phyloP scores from a whole-genome alignment of 805 yeast species.

The Alloascoidea africana region DNA sequence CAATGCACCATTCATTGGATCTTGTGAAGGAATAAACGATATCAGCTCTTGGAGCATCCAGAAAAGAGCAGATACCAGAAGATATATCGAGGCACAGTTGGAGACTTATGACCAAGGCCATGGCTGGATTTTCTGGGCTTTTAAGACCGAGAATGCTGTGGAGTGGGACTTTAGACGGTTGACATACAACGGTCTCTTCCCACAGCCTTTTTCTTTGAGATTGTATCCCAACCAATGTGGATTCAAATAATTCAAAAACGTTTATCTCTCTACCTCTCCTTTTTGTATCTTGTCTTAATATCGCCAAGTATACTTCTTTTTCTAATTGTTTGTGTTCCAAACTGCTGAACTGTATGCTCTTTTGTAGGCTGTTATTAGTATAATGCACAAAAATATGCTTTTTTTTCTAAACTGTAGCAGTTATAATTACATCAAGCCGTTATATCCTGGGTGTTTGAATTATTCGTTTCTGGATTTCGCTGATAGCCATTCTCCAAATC shows the following conservation, averaged over 20 bases:
- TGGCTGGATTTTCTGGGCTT: constrained; percentile 93
- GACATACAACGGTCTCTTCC: constrained; percentile 47
- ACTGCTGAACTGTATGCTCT: no score
- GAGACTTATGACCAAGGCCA: constrained; percentile 61
- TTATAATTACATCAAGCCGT: no score
- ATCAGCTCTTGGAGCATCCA: constrained; percentile 41
- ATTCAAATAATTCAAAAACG: no score
- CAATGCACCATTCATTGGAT: constrained; percentile 32
- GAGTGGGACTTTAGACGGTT: constrained; percentile 79
- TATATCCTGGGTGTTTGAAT: no score
- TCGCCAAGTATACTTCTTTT: no score
- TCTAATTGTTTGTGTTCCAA: no score
- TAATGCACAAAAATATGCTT: no score
- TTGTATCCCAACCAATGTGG: constrained; percentile 56
- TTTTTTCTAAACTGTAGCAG: no score
- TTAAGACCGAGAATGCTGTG: constrained; percentile 69
- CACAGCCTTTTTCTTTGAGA: constrained; percentile 62
- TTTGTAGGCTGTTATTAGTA: no score
- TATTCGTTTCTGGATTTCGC: no score
- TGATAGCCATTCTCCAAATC: neutral
- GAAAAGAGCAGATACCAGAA: constrained; percentile 42
- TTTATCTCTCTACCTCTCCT: no score
- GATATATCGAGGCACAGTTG: constrained; percentile 76
- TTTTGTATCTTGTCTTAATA: no score
- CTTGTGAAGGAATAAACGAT: constrained; percentile 40